Conservation (phyloP, 176 grass and related monocot species). For the Themeda triandra region DNA sequence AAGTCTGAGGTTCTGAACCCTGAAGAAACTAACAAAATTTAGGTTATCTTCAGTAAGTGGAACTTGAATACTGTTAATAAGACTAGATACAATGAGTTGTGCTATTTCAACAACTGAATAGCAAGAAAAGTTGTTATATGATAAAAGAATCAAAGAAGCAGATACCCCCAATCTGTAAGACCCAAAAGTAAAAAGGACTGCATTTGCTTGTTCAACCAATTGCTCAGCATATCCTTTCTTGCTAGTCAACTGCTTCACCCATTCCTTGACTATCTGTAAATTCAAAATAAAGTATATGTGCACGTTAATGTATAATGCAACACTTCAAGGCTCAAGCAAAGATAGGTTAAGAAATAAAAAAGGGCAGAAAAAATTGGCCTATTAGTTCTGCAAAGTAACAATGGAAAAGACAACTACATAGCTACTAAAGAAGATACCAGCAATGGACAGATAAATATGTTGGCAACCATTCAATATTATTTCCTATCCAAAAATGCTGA, state of each 20-base stretch:
- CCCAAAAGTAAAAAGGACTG: slow-evolving; percentile 88
- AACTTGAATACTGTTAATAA: not conserved
- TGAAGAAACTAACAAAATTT: not conserved
- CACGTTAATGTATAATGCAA: not conserved
- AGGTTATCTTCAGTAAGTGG: not conserved
- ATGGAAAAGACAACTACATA: not conserved
- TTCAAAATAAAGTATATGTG: slow-evolving; percentile 9
- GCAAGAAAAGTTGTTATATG: not conserved
- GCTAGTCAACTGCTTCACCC: slow-evolving; percentile 76
- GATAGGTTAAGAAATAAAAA: not conserved
- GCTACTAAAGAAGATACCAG: not conserved
- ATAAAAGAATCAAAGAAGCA: slow-evolving; percentile 4
- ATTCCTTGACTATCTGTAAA: slow-evolving; percentile 75
- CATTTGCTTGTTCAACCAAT: slow-evolving; percentile 90
- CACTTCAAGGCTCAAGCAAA: not conserved
- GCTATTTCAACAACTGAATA: not conserved
- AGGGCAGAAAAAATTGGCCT: not conserved
- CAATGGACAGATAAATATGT: not conserved
- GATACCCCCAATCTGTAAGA: slow-evolving; percentile 93
- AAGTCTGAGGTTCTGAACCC: not conserved
- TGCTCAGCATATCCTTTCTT: slow-evolving; percentile 76
- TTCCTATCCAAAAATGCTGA: not conserved
- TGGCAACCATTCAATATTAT: not conserved
- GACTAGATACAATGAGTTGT: not conserved
- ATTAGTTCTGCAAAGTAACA: not conserved